Evolutionary conservation across 2,329 filamentous ascomycete species (phyloP).

Genomic region (Colletotrichum simmondsii): DNA sequence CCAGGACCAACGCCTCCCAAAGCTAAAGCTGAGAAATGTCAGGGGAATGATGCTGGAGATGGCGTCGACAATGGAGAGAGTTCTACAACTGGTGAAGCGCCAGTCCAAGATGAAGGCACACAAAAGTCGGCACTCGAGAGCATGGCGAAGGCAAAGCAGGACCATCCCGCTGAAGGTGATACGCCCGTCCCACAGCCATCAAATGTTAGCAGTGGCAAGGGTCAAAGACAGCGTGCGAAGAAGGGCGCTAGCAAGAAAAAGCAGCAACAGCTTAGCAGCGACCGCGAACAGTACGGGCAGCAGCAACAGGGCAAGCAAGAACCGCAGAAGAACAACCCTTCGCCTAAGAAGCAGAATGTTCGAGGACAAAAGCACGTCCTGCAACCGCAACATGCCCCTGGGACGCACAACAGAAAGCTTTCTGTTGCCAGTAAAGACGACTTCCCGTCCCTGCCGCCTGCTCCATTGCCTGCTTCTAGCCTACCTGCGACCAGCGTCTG

Average conservation of each 20-base stretch:
- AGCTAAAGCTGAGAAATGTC: neutral
- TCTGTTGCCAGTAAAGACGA: slow-evolving; percentile 35
- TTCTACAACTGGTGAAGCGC: neutral
- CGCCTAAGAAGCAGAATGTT: slow-evolving; percentile 22
- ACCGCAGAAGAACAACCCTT: slow-evolving; percentile 5
- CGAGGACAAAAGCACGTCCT: neutral
- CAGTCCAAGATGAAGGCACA: neutral
- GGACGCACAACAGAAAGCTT: neutral
- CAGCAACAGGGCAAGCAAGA: slow-evolving; percentile 15
- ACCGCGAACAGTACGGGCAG: slow-evolving; percentile 7
- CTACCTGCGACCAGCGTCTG: slow-evolving; percentile 8
- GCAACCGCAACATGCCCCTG: neutral
- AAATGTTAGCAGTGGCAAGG: neutral
- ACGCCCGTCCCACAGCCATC: neutral
- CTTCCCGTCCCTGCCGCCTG: slow-evolving; percentile 40
- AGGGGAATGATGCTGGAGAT: neutral
- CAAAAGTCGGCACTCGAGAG: neutral
- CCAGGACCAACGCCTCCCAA: slow-evolving; percentile 9
- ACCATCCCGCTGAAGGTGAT: neutral
- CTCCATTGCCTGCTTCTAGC: neutral
- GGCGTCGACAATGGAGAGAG: neutral
- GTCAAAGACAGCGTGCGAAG: slow-evolving; percentile 6
- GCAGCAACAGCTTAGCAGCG: slow-evolving; percentile 19
- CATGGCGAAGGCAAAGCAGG: neutral
- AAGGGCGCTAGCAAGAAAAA: slow-evolving; percentile 29